Evolutionary conservation across 805 yeast genomes (phyloP).

Genomic region (Saturnispora besseyi): DNA sequence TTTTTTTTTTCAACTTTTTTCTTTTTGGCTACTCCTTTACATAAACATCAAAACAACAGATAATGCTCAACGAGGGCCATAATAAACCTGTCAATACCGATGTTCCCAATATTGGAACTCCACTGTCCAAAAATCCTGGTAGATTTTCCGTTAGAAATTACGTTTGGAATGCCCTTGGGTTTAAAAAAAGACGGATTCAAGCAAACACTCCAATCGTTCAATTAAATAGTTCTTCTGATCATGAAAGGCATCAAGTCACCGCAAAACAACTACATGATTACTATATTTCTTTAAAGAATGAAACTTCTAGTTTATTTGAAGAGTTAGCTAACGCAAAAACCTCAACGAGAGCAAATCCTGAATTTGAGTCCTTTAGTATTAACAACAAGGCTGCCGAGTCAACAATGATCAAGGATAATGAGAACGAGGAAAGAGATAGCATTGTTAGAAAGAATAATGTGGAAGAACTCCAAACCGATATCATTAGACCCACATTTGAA

Average conservation of each 20-base stretch:
- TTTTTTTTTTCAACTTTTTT: background rate
- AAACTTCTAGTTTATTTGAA: slow-evolving; percentile 15
- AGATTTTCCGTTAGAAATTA: background rate
- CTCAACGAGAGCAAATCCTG: background rate
- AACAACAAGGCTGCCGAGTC: slow-evolving; percentile 16
- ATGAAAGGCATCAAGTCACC: slow-evolving; percentile 13
- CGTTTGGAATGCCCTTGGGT: slow-evolving; percentile 2
- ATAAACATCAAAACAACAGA: background rate
- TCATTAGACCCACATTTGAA: background rate
- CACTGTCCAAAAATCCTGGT: background rate
- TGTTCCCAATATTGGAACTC: background rate
- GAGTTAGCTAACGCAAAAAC: slow-evolving; percentile 11
- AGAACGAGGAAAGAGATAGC: background rate
- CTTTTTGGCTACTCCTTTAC: background rate
- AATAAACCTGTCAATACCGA: background rate
- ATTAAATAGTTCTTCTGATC: background rate
- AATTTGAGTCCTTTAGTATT: slow-evolving; percentile 22
- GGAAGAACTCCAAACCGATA: background rate
- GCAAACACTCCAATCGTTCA: background rate
- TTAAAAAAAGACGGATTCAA: background rate
- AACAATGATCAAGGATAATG: slow-evolving; percentile 10
- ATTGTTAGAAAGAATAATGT: background rate
- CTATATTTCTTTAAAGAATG: slow-evolving; percentile 21
- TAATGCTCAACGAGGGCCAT: slow-evolving; percentile 1
- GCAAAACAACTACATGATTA: slow-evolving; percentile 23